phyloP scores from a whole-genome alignment of 495 filamentous ascomycete species.

The Penicillium desertorum region DNA sequence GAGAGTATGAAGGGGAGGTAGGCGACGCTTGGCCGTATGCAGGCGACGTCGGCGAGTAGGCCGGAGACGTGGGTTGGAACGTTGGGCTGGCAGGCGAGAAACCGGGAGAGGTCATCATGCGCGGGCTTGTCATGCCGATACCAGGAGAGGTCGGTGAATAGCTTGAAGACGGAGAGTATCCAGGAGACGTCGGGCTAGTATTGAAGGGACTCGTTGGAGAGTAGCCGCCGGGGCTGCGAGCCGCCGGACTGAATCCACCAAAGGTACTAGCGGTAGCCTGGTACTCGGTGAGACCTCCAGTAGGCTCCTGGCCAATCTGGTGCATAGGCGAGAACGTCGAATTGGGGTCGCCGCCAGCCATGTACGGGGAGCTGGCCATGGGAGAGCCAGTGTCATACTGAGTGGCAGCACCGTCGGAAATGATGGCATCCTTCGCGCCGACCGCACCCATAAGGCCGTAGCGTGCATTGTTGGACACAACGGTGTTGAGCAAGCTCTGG shows the following conservation, averaged over 20 bases:
- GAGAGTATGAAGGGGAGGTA: slow-evolving; percentile 72
- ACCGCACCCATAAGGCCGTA: slow-evolving; percentile 76
- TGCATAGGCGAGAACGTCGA: slow-evolving; percentile 89
- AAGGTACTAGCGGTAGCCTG: slow-evolving; percentile 47
- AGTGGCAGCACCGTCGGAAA: slow-evolving; percentile 80
- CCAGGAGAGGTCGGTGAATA: slow-evolving; percentile 65
- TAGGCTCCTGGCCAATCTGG: slow-evolving; percentile 68
- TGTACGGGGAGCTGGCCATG: slow-evolving; percentile 72
- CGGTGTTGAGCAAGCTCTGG: slow-evolving; percentile 90
- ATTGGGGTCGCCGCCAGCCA: slow-evolving; percentile 74
- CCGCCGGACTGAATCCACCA: slow-evolving; percentile 63
- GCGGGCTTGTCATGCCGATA: slow-evolving; percentile 58
- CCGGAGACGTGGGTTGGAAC: slow-evolving; percentile 74
- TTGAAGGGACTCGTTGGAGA: slow-evolving; percentile 76
- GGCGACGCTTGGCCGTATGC: slow-evolving; percentile 63
- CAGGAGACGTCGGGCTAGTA: slow-evolving; percentile 73
- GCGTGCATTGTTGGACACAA: slow-evolving; percentile 84
- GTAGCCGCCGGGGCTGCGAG: slow-evolving; percentile 67
- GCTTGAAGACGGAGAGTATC: slow-evolving; percentile 71
- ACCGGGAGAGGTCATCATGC: slow-evolving; percentile 50
- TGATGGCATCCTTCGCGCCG: slow-evolving; percentile 65
- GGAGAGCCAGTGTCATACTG: slow-evolving; percentile 94
- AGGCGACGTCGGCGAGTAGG: slow-evolving; percentile 83
- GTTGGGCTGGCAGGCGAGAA: slow-evolving; percentile 68
- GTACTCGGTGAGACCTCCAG: slow-evolving; percentile 71